Evolutionary conservation across 129 eudicot species (phyloP), one percentile per base, ranked within the genome.

Genomic region (Silybum marianum): DNA sequence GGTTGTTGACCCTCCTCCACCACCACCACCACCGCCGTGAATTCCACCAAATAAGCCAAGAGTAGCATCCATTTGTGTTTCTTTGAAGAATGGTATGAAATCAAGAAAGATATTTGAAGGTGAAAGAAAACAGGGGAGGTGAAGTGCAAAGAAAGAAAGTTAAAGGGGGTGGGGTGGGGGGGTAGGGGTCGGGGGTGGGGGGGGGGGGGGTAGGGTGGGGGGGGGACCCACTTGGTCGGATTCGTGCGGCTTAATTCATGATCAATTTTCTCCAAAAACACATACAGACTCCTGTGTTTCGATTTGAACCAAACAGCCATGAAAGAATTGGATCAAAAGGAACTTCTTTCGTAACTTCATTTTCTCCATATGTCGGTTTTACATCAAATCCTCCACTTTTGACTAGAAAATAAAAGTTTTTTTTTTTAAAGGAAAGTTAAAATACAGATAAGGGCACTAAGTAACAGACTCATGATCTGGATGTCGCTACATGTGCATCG

Each of bases 191-290:
- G 5, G 51, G 54, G 42, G 48, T 22, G 10, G 19, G 42, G 48
- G 65, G 2, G 19, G 65, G 22, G 6, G 66, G 66, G 63, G 34
- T 23, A 1, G 44, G 39, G 85, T 62, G 88, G 96, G 44, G 39
- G 85, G 46, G 88, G 96, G 91, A 16, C 90, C 93, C 72, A 72
- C 46, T 19, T 93, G 98, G 98, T 93, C 96, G 85, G 92, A 71
- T 85, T 84, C 91, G 91, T 89, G 92, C 93, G 89, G 80, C 86
- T 80, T 83, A 83, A 83, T 83, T 66, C 91, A 90, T 90, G 86
- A 84, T 89, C 78, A 83, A 77, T 1, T 87, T 76, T 85, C 83
- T 77, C 80, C 84, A 75, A 81, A 80, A 75, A 62, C 83, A 71
- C 83, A 51, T 46, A 78, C 79, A 60, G 18, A 36, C 22, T 54